Conservation (phyloP, 345 rosid species). For the Eucalyptus fibrosa region DNA sequence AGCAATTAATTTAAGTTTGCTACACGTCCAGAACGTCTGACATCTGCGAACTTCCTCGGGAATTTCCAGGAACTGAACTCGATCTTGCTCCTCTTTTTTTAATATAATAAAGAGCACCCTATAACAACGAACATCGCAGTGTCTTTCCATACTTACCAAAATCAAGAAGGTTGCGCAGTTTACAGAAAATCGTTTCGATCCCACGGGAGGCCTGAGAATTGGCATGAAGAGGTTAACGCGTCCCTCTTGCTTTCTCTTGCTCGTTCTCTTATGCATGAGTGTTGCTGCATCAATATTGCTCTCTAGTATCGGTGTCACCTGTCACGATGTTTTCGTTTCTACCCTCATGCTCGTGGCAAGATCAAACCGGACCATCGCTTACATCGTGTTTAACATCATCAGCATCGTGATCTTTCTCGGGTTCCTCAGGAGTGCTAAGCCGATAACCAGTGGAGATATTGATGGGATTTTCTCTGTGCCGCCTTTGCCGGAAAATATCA, state of each 20-base stretch:
- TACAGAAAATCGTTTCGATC: neutral
- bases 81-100: neutral
- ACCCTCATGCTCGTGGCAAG: neutral
- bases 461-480: neutral
- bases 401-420: neutral
- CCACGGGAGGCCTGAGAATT: neutral
- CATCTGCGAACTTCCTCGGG: neutral
- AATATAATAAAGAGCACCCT: neutral
- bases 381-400: neutral
- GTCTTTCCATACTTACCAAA: neutral
- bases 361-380: neutral
- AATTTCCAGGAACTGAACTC: neutral
- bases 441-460: neutral
- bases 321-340: neutral
- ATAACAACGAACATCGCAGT: neutral
- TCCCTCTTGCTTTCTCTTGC: neutral
- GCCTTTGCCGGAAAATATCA: neutral
- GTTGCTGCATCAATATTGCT: neutral
- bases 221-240: neutral
- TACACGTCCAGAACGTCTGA: neutral
- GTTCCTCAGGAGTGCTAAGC: neutral
- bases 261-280: neutral
- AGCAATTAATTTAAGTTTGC: neutral
- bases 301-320: neutral
- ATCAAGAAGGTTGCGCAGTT: neutral